These are phyloP conservation scores for Aphanoascus verrucosus DNA, from an alignment of 2,329 filamentous ascomycete species.

Conservation along the genomic window DNA sequence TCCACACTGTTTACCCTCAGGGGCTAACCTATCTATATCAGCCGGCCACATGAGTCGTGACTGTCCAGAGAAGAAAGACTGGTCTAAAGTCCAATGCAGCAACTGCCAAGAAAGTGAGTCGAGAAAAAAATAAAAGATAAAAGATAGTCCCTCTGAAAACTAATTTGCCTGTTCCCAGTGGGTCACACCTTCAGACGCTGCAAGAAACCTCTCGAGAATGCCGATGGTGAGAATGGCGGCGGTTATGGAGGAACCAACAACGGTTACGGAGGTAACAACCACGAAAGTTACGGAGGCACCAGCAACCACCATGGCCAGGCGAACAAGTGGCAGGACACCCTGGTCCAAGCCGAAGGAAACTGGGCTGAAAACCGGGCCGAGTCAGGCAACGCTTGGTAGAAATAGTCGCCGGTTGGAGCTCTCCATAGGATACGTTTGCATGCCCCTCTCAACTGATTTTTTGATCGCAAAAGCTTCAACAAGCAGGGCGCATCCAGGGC, in stretches of 20 bases:
- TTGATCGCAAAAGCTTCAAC: neutral
- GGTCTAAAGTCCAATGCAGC: slow-evolving; percentile 36
- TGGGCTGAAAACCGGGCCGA: slow-evolving; percentile 4
- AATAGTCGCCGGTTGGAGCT: neutral
- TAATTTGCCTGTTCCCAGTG: slow-evolving; percentile 24
- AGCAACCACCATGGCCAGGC: slow-evolving; percentile 11
- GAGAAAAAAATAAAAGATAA: neutral
- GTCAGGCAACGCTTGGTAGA: slow-evolving; percentile 1
- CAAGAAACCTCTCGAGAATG: slow-evolving; percentile 20
- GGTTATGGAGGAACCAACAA: slow-evolving; percentile 11
- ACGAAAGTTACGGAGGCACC: slow-evolving; percentile 14
- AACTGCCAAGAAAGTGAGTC: slow-evolving; percentile 36
- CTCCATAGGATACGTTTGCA: neutral
- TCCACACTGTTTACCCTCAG: neutral
- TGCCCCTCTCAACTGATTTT: neutral
- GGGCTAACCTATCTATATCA: slow-evolving; percentile 12
- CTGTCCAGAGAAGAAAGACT: slow-evolving; percentile 37
- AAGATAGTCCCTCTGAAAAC: neutral
- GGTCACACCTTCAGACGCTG: slow-evolving; percentile 36
- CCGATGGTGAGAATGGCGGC: slow-evolving; percentile 8
- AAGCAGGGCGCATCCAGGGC: too few relatives aligned
- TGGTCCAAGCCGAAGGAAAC: slow-evolving; percentile 9
- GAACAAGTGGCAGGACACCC: slow-evolving; percentile 18
- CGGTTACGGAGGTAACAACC: slow-evolving; percentile 15
- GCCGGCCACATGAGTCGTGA: slow-evolving; percentile 36